Conservation (phyloP, 2,329 filamentous ascomycete genomes). For the Fusarium mexicanum region DNA sequence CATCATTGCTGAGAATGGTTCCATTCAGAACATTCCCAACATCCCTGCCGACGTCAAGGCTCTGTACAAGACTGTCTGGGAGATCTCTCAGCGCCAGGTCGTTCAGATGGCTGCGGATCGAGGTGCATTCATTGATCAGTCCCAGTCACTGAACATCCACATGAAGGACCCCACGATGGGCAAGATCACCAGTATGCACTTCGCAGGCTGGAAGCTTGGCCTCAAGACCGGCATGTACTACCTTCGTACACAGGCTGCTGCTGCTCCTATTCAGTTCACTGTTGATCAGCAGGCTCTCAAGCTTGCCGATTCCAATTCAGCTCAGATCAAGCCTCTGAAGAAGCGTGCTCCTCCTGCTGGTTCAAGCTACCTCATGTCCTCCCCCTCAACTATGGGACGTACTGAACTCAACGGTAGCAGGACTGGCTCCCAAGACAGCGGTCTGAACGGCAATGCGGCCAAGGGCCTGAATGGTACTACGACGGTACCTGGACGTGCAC, state of each 20-base stretch:
- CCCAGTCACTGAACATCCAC: slow-evolving; percentile 98
- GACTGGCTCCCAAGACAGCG: slow-evolving; percentile 57
- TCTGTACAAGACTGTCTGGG: slow-evolving; percentile 99
- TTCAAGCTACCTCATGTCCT: slow-evolving; percentile 58
- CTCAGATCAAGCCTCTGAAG: slow-evolving; percentile 71
- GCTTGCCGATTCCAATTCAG: slow-evolving; percentile 82
- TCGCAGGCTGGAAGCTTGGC: slow-evolving; percentile 97
- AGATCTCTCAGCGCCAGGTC: slow-evolving; percentile 95
- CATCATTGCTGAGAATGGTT: slow-evolving; percentile 96
- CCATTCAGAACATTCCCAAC: slow-evolving; percentile 95
- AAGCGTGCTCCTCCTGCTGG: slow-evolving; percentile 73
- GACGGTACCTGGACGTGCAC: slow-evolving; percentile 71
- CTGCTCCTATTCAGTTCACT: slow-evolving; percentile 97
- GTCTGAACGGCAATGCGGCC: slow-evolving; percentile 66
- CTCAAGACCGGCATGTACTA: slow-evolving; percentile 99
- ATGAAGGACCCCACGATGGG: slow-evolving; percentile 99
- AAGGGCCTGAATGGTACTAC: slow-evolving; percentile 67
- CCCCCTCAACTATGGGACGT: slow-evolving; percentile 70
- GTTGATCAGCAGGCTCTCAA: slow-evolving; percentile 96
- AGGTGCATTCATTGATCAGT: slow-evolving; percentile 98
- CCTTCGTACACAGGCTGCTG: slow-evolving; percentile 95
- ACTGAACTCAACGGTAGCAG: slow-evolving; percentile 68
- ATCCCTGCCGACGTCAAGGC: slow-evolving; percentile 96
- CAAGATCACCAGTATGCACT: slow-evolving; percentile 99
- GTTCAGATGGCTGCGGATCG: slow-evolving; percentile 98